phyloP scores from a whole-genome alignment of 768 basidiomycete genomes.

The Arthromyces matolae region DNA sequence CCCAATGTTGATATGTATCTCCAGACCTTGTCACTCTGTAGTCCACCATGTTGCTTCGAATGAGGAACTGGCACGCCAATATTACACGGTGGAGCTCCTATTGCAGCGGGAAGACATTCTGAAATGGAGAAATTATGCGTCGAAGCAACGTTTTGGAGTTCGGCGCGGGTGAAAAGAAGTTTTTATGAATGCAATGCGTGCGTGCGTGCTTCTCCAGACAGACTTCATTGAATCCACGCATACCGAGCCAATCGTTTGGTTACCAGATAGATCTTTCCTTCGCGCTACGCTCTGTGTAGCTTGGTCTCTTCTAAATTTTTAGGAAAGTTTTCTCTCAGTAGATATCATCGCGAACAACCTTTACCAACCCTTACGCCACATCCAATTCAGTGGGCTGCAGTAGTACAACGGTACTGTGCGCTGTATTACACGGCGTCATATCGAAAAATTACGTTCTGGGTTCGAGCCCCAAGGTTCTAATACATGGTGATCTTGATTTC shows the following conservation, averaged over 20 bases:
- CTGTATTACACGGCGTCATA: too few relatives aligned
- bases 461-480: slow-evolving; percentile 9
- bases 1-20: too few relatives aligned
- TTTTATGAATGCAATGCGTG: background rate
- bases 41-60: slow-evolving; percentile 49
- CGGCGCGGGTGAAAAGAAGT: slow-evolving; percentile 15
- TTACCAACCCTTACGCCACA: slow-evolving; percentile 4
- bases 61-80: slow-evolving; percentile 48
- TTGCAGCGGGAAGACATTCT: slow-evolving; percentile 51
- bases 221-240: background rate
- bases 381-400: slow-evolving; percentile 2
- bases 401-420: slow-evolving; percentile 5
- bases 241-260: too few relatives aligned
- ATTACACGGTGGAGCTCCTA: slow-evolving; percentile 47
- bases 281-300: too few relatives aligned
- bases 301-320: too few relatives aligned
- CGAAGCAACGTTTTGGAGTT: slow-evolving; percentile 39
- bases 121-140: slow-evolving; percentile 52
- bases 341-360: too few relatives aligned
- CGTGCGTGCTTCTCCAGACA: background rate
- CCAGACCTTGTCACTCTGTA: slow-evolving; percentile 48
- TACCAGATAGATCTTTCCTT: too few relatives aligned
- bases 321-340: too few relatives aligned
- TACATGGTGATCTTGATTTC: slow-evolving; percentile 14
- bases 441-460: slow-evolving; percentile 8